Percentiles rank a stretch among this genome's conserved stretches.
phyloP scores from a whole-genome alignment of 2,329 filamentous ascomycete species.

The Fusarium sp. region DNA sequence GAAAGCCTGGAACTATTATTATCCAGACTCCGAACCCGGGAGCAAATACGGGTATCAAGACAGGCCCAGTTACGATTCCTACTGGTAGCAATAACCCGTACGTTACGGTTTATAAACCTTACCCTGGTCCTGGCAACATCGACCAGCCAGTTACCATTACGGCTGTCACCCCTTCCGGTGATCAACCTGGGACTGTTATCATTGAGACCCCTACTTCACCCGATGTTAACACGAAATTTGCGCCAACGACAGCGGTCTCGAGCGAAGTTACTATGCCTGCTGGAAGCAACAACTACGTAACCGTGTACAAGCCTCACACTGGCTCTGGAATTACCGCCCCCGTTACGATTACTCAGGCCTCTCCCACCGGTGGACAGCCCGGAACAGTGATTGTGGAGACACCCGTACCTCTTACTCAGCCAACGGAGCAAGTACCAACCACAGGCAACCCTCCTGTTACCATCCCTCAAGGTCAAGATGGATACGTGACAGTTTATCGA shows the following conservation, averaged over 20 bases:
- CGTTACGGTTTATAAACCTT: constrained; percentile 30
- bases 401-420: constrained; percentile 6
- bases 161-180: constrained; percentile 14
- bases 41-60: constrained; percentile 17
- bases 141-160: constrained; percentile 30
- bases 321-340: constrained; percentile 24
- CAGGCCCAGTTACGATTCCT: constrained; percentile 20
- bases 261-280: constrained; percentile 11
- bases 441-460: constrained; percentile 17
- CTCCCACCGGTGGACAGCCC: constrained; percentile 28
- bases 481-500: constrained; percentile 25
- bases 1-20: constrained; percentile 26
- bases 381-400: constrained; percentile 34
- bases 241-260: not conserved
- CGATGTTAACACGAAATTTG: constrained; percentile 24
- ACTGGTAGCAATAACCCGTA: constrained; percentile 20
- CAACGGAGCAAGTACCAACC: not conserved
- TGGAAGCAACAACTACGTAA: constrained; percentile 17
- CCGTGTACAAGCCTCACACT: constrained; percentile 26
- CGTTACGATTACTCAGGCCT: constrained; percentile 32
- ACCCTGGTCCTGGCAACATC: constrained; percentile 33
- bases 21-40: constrained; percentile 30
- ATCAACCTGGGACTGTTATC: constrained; percentile 29
- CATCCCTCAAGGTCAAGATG: constrained; percentile 29
- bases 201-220: constrained; percentile 26